Conservation (phyloP, 1,139 yeast species). For the Taiozyma sp. region DNA sequence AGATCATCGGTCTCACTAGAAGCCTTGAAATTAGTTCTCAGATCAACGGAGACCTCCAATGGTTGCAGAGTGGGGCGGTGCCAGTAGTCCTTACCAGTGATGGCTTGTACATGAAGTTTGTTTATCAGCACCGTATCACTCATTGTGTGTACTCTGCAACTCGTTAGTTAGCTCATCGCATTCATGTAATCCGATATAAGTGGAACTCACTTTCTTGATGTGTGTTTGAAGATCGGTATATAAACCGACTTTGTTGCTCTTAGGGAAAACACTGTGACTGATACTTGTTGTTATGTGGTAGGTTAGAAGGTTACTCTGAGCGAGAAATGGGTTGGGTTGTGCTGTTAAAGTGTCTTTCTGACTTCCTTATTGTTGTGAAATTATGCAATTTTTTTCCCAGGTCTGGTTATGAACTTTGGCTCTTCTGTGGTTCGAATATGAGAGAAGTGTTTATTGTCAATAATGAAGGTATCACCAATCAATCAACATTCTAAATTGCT, state of each 20-base stretch:
- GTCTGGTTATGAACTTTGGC: not conserved
- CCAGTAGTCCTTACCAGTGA: slow-evolving; percentile 78
- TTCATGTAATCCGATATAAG: not conserved
- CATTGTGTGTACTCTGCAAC: not conserved
- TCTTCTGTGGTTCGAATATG: not conserved
- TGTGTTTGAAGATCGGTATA: not conserved
- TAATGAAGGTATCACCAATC: too few relatives aligned
- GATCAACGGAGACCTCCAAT: slow-evolving; percentile 49
- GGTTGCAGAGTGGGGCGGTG: slow-evolving; percentile 67
- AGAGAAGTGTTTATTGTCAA: too few relatives aligned
- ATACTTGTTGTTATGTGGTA: not conserved
- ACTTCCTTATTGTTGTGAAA: not conserved
- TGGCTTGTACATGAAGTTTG: slow-evolving; percentile 54
- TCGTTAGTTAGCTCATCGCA: not conserved
- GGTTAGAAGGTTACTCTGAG: not conserved
- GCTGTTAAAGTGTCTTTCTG: not conserved
- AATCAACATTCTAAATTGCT: not conserved
- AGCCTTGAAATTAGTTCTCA: slow-evolving; percentile 61
- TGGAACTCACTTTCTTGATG: not conserved
- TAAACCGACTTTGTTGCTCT: not conserved
- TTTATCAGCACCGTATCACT: slow-evolving; percentile 20
- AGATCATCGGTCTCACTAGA: slow-evolving; percentile 77
- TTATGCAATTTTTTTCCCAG: not conserved
- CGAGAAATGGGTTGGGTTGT: not conserved
- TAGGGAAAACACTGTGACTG: not conserved